Base-by-base conservation (phyloP, 1,139 yeast genomes). In the Eremothecium sinecaudum region DNA sequence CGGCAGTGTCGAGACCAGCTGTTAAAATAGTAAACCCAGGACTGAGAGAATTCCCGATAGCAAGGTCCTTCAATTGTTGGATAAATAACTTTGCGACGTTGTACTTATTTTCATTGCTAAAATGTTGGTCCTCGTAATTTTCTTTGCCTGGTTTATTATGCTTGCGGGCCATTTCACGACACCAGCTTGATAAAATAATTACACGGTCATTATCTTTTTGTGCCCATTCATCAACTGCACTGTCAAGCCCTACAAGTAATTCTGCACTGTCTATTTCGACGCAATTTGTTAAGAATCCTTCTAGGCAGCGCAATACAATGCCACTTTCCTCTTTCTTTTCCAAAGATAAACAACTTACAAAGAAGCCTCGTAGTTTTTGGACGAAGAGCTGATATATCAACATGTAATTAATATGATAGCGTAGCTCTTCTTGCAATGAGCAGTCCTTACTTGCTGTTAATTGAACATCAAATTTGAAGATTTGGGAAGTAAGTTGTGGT, bases 21-120 rank as follows among this genome's bases (percentile, higher is more conserved):
- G 30, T 27, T 11, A 27, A 14, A 5, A 27, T 16, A 9, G 30
- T 27, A 21, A 27, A 27, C 15, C 30, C 30, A 5, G 30, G 17
- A 18, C 21, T 17, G 4, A 27, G 5, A 11, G 30, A 27, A 5
- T 10, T 10, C n/a, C 30, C 30, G 21, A n/a, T 14, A 4, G 30
- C 14, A 18, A 35, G 31, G 21, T 40, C 43, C 14, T 32, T 20
- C 15, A 40, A 29, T 23, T 40, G 41, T 21, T 33, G 28, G 18
- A 40, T 28, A 30, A 40, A 40, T 11, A 40, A 27, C 18, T 33
- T 36, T 3, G 34, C 43, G 16, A 40, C 26, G 26, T 37, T 37
- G 32, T 27, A 40, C 17, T 40, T 39, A 29, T 32, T 32, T 15
- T 24, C 24, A 11, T 26, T 28, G 23, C 28, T 24, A 21, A 35